A percentile compares a stretch with the other conserved stretches of the same genome.
Evolutionary conservation across 805 yeast genomes (phyloP).

Genomic region (Pichia deserticola): DNA sequence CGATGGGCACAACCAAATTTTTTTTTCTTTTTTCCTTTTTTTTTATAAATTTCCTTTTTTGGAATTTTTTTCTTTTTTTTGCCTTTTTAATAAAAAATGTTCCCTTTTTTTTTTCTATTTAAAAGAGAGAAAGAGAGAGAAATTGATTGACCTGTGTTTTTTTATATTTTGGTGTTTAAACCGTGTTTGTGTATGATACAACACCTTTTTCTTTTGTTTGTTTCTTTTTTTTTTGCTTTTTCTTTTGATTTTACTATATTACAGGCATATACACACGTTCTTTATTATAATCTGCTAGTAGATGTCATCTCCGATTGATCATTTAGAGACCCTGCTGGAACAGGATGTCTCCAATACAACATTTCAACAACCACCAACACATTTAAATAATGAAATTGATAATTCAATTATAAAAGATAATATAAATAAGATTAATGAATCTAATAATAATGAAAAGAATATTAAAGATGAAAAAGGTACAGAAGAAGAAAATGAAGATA

Average conservation of each 20-base stretch:
- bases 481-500: neutral
- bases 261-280: too few species aligned
- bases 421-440: neutral
- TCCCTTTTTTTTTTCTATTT: too few species aligned
- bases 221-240: neutral
- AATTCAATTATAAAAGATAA: neutral
- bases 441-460: neutral
- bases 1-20: too few species aligned
- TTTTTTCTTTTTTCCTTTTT: too few species aligned
- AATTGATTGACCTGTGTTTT: too few species aligned
- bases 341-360: neutral
- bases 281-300: neutral
- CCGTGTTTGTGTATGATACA: too few species aligned
- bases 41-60: too few species aligned
- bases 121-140: too few species aligned
- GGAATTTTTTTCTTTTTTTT: too few species aligned
- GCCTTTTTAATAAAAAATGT: too few species aligned
- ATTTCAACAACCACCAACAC: neutral
- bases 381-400: neutral
- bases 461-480: neutral
- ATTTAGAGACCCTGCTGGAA: neutral
- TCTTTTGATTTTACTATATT: neutral
- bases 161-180: too few species aligned
- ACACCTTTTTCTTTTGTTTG: neutral
- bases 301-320: slow-evolving; percentile 18